Percentiles rank a stretch among this genome's conserved stretches.
Conservation (phyloP, 176 grass and related monocot genomes). For the Saccharum spontaneum region DNA sequence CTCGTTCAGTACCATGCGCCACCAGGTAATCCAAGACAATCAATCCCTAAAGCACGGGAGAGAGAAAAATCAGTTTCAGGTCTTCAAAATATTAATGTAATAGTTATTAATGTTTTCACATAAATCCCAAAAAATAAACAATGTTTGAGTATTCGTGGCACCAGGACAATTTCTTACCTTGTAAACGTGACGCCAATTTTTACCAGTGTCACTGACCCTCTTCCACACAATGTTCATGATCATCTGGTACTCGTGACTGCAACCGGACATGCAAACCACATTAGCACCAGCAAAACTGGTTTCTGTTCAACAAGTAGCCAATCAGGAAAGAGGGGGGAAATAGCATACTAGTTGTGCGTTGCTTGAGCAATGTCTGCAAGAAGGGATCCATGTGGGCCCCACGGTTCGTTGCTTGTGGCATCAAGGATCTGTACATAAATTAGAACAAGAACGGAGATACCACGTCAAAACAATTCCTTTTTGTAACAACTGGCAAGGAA, state of each 20-base stretch:
- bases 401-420: constrained; percentile 96
- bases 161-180: constrained; percentile 55
- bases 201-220: constrained; percentile 94
- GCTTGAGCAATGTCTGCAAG: constrained; percentile 89
- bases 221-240: constrained; percentile 98
- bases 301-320: not conserved
- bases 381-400: constrained; percentile 94
- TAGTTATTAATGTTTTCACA: not conserved
- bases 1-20: constrained; percentile 82
- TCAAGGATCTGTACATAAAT: constrained; percentile 69
- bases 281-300: constrained; percentile 9
- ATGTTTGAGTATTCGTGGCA: not conserved
- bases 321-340: not conserved
- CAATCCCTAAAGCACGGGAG: constrained; percentile 56
- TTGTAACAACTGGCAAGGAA: not conserved
- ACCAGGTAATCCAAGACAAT: constrained; percentile 94
- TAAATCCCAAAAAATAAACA: not conserved
- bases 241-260: constrained; percentile 95
- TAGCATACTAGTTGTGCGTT: constrained; percentile 69
- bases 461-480: not conserved
- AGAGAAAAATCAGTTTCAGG: constrained; percentile 10
- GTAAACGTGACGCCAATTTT: constrained; percentile 99
- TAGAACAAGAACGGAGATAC: not conserved
- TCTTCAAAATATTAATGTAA: not conserved
- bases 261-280: constrained; percentile 24